These are phyloP conservation scores for Novymonas esmeraldas DNA, from an alignment of 208 protist genomes.

Conservation along the genomic window DNA sequence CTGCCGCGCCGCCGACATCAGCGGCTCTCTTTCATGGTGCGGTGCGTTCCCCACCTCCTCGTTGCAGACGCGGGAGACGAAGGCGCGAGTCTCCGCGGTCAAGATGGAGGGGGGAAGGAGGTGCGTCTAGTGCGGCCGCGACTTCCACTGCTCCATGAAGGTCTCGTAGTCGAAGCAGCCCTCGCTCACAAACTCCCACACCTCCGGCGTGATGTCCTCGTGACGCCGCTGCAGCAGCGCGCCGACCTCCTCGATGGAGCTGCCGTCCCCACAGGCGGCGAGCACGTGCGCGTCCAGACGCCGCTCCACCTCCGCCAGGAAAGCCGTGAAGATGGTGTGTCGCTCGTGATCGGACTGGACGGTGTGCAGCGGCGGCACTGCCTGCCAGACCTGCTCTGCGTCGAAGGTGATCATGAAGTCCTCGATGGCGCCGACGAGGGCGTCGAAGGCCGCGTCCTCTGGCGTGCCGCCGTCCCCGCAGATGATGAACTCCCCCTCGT, in stretches of 20 bases:
- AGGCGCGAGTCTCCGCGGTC: too few relatives aligned
- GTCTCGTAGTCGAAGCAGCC: conserved; percentile 83
- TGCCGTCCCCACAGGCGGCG: conserved; percentile 27
- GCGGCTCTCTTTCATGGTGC: too few relatives aligned
- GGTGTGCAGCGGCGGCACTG: conserved; percentile 46
- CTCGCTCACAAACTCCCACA: conserved; percentile 83
- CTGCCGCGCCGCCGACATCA: too few relatives aligned
- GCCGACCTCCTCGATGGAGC: conserved; percentile 31
- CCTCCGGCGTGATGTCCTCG: conserved; percentile 76
- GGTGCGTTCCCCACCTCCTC: too few relatives aligned
- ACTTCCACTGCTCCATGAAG: conserved; percentile 68
- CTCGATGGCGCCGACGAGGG: conserved; percentile 79
- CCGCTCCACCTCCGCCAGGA: conserved; percentile 53
- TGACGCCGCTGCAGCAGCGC: conserved; percentile 56
- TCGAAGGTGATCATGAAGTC: conserved; percentile 89
- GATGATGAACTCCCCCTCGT: conserved; percentile 80
- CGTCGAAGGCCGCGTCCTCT: conserved; percentile 74
- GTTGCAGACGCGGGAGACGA: too few relatives aligned
- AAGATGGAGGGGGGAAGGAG: neutral
- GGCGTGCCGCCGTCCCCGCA: conserved; percentile 52
- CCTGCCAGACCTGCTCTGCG: conserved; percentile 32
- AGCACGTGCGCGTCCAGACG: conserved; percentile 70
- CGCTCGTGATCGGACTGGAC: conserved; percentile 63
- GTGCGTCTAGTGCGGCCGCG: conserved; percentile 22
- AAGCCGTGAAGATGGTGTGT: conserved; percentile 55